Evolutionary conservation across 805 yeast genomes (phyloP).

Genomic region (Wickerhamiella musiphila): DNA sequence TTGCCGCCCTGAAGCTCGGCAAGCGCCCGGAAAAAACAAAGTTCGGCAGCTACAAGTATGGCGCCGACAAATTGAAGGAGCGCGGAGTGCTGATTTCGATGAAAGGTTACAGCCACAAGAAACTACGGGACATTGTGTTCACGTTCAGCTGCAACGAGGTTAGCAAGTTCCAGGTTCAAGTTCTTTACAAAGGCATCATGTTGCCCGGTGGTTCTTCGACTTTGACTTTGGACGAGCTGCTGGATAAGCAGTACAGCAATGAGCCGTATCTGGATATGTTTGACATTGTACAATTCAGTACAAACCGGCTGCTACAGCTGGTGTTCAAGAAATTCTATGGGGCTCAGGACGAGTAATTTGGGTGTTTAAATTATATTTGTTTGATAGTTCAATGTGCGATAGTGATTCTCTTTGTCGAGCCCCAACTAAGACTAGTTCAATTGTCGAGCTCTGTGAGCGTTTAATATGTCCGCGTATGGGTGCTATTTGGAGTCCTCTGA

Average conservation of each 20-base stretch:
- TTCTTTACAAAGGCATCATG: slow-evolving; percentile 42
- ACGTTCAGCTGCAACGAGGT: slow-evolving; percentile 59
- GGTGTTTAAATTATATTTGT: not conserved
- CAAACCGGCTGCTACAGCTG: slow-evolving; percentile 48
- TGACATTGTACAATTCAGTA: slow-evolving; percentile 50
- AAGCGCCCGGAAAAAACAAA: slow-evolving; percentile 29
- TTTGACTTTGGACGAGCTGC: slow-evolving; percentile 51
- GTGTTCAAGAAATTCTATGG: slow-evolving; percentile 65
- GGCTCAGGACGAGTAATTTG: slow-evolving; percentile 13
- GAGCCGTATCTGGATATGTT: slow-evolving; percentile 37
- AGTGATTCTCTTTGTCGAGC: not conserved
- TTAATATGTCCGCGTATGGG: no score
- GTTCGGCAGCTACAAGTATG: slow-evolving; percentile 63
- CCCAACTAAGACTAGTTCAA: no score
- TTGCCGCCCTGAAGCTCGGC: not conserved
- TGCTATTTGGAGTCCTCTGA: no score
- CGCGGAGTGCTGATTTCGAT: slow-evolving; percentile 47
- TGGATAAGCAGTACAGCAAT: slow-evolving; percentile 59
- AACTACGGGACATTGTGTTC: slow-evolving; percentile 51
- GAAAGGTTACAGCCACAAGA: slow-evolving; percentile 31
- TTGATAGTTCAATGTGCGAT: not conserved
- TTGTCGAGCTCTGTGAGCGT: no score
- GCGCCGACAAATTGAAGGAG: slow-evolving; percentile 58
- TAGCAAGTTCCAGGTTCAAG: slow-evolving; percentile 59
- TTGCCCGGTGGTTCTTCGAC: slow-evolving; percentile 37